phyloP scores from a whole-genome alignment of 2,329 filamentous ascomycete species.

The Aspergillus floridensis region DNA sequence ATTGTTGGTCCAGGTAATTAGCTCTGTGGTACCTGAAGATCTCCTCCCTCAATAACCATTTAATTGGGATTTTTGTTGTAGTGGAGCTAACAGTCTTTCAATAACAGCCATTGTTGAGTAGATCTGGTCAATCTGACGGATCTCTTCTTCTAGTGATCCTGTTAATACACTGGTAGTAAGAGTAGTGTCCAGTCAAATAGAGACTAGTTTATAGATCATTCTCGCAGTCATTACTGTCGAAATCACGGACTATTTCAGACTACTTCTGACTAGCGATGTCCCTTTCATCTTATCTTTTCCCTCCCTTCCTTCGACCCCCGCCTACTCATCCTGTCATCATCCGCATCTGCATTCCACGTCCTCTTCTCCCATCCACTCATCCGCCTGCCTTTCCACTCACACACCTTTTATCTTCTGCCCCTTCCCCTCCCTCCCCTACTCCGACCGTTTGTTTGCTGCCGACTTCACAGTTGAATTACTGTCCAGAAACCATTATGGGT shows the following conservation, averaged over 20 bases:
- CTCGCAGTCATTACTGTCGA: too few relatives aligned
- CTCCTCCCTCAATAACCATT: too few relatives aligned
- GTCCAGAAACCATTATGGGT: conserved; percentile 19
- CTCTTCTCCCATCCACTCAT: background rate
- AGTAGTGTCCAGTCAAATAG: too few relatives aligned
- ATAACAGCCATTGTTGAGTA: too few relatives aligned
- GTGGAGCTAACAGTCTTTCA: too few relatives aligned
- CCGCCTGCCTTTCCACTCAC: background rate
- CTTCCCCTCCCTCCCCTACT: background rate
- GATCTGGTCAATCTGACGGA: too few relatives aligned
- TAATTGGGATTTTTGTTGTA: too few relatives aligned
- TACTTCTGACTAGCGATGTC: background rate
- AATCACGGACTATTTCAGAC: background rate
- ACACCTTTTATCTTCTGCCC: conserved; percentile 3
- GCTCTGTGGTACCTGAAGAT: too few relatives aligned
- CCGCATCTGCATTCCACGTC: background rate
- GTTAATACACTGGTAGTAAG: too few relatives aligned
- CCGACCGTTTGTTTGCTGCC: background rate
- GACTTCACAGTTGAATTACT: background rate
- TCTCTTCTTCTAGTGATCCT: too few relatives aligned
- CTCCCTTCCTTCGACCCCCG: background rate
- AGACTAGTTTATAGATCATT: too few relatives aligned
- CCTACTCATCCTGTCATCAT: background rate
- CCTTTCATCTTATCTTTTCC: background rate
- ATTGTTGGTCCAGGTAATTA: too few relatives aligned